These are phyloP conservation scores for Nannizziopsis arthrosporioides DNA, from an alignment of 2,329 filamentous ascomycete genomes.

Conservation along the genomic window DNA sequence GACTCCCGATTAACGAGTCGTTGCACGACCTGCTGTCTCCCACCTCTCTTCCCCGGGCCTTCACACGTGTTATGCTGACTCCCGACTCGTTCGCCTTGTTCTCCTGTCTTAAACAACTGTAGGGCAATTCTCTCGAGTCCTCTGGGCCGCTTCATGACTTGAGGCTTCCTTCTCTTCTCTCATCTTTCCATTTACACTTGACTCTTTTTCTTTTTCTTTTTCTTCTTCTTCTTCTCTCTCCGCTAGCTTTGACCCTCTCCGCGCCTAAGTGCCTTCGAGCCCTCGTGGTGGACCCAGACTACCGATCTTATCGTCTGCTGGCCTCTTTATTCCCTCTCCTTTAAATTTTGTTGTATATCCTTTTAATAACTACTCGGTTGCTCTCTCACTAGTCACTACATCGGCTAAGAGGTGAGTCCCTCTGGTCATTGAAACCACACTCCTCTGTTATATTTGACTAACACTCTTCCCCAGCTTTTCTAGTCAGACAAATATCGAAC, in stretches of 20 bases:
- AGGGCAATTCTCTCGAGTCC: not conserved
- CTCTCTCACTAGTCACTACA: too few species aligned
- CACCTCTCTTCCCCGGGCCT: not conserved
- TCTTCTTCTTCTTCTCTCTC: not conserved
- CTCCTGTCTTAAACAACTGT: not conserved
- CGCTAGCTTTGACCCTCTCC: not conserved
- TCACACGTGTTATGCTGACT: not conserved
- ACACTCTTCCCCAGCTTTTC: not conserved
- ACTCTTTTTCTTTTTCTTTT: not conserved
- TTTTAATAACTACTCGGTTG: too few species aligned
- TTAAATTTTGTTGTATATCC: too few species aligned
- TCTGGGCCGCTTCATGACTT: not conserved
- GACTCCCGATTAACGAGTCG: not conserved
- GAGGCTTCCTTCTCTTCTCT: not conserved
- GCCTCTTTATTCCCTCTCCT: not conserved
- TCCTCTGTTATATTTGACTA: not conserved
- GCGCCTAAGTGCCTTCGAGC: not conserved
- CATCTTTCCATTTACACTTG: not conserved
- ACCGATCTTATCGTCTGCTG: not conserved
- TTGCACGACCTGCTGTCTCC: too few species aligned
- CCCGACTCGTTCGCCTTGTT: not conserved
- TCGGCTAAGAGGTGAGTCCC: too few species aligned
- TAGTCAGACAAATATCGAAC: too few species aligned
- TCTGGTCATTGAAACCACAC: not conserved
- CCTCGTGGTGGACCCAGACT: not conserved